phyloP scores from a whole-genome alignment of 192 early-diverging fungal genomes.

The Geranomyces variabilis region DNA sequence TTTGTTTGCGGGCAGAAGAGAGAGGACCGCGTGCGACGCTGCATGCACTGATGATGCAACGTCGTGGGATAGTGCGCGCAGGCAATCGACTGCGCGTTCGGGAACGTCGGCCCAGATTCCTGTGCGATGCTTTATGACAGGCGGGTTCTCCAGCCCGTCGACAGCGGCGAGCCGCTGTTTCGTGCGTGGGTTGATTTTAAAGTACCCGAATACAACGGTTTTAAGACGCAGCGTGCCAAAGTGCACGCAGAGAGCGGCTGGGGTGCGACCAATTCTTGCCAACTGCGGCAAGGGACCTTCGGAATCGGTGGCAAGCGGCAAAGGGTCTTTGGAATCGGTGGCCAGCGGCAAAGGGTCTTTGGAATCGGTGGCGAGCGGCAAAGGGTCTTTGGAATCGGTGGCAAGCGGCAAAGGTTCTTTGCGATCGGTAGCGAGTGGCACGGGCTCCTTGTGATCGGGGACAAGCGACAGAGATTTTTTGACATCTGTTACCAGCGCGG shows the following conservation, averaged over 20 bases:
- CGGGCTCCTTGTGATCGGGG: no score
- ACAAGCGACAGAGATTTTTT: no score
- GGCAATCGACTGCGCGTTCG: background rate
- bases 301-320: no score
- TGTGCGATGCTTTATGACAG: slow-evolving; percentile 35
- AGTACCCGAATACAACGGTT: slow-evolving; percentile 63
- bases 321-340: no score
- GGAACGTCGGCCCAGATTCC: slow-evolving; percentile 58
- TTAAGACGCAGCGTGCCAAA: slow-evolving; percentile 39
- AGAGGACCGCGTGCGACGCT: slow-evolving; percentile 54
- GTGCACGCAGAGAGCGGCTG: slow-evolving; percentile 8
- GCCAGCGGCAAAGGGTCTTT: background rate
- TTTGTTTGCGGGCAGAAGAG: slow-evolving; percentile 42
- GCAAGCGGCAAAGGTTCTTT: no score
- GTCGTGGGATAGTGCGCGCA: background rate
- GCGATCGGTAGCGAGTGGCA: no score
- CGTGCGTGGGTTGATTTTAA: slow-evolving; percentile 50
- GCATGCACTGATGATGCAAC: slow-evolving; percentile 59
- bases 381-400: no score
- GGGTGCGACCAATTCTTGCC: no score
- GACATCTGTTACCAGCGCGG: no score
- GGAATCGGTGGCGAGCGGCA: slow-evolving; percentile 1
- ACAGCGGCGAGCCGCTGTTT: slow-evolving; percentile 53
- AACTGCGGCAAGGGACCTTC: no score
- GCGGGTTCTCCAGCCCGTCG: slow-evolving; percentile 53